Conservation (phyloP, 495 filamentous ascomycete species). For the Aspergillus cristatus region DNA sequence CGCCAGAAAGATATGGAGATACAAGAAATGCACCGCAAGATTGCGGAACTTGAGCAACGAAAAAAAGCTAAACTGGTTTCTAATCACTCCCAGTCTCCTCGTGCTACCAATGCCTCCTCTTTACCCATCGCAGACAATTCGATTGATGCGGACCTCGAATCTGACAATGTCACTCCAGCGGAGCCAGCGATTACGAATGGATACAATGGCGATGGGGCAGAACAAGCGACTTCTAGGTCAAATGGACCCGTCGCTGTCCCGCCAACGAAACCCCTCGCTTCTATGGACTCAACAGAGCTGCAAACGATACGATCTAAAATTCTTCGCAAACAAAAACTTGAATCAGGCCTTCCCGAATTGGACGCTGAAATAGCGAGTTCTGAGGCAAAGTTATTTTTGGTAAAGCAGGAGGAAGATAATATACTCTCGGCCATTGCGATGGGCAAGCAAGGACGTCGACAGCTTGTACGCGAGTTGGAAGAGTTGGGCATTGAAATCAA, state of each 20-base stretch:
- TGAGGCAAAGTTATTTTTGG: slow-evolving; percentile 39
- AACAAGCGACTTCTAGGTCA: too few relatives aligned
- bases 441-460: slow-evolving; percentile 25
- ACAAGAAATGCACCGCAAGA: slow-evolving; percentile 61
- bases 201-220: too few relatives aligned
- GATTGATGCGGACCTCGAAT: slow-evolving; percentile 5
- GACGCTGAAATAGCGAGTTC: slow-evolving; percentile 42
- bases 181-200: neutral
- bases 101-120: slow-evolving; percentile 10
- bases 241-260: too few relatives aligned
- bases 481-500: slow-evolving; percentile 38
- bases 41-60: slow-evolving; percentile 66
- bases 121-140: slow-evolving; percentile 13
- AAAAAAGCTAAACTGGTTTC: slow-evolving; percentile 46
- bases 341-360: slow-evolving; percentile 47
- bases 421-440: slow-evolving; percentile 51
- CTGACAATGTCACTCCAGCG: slow-evolving; percentile 2
- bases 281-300: slow-evolving; percentile 13
- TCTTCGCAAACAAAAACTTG: slow-evolving; percentile 45
- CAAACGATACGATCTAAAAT: slow-evolving; percentile 22
- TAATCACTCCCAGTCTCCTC: slow-evolving; percentile 29
- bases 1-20: slow-evolving; percentile 60
- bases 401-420: slow-evolving; percentile 48
- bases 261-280: slow-evolving; percentile 1
- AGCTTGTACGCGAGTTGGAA: slow-evolving; percentile 48